Base-by-base conservation (phyloP, 345 rosid genomes). In the Cardamine chenopodiifolia region DNA sequence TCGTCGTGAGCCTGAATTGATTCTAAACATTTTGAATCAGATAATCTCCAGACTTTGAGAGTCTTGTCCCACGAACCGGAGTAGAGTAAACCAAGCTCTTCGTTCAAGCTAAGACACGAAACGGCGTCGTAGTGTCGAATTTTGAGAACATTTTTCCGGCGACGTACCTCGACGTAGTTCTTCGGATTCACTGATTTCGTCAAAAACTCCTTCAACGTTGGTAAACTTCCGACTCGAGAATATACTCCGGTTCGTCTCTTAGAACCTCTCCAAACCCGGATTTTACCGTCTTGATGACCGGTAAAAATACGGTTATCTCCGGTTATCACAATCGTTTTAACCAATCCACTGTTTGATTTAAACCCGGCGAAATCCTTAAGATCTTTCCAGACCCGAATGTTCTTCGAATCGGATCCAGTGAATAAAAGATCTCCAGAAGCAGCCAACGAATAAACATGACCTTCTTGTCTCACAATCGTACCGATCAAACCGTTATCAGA, bases 41-140 rank as follows among this genome's bases (percentile, higher is more conserved):
- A 65, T 22, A 88, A 14, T 71, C 84, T 60, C 92, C 92, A 88
- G 9, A 86, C 83, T 57, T 88, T 88, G 34, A 88, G 75, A 9
- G 86, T 88, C 29, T 87, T 76, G 62, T 88, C 90, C 92, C 92
- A 88, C 23, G 92, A 88, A 31, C 88, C 87, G 48, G 92, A 86
- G 42, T 88, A 88, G 29, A 88, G 72, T 60, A 86, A 72, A 19
- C 88, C 87, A 1, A 71, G 50, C 69, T 86, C 90, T 70, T 83
- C 81, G 70, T 82, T 88, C 20, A 88, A 29, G 78, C 84, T 79
- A 59, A 88, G 75, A 72, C 88, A 88, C 6, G 90, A 86, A 57
- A 88, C 83, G 5, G 92, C 90, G 69, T 88, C 92, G 62, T 73
- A 83, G 64, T 88, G 92, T 23, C 78, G 82, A 69, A 88, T 86